Conservation (phyloP, 768 basidiomycete species). For the Hygrophorus pudorinus region DNA sequence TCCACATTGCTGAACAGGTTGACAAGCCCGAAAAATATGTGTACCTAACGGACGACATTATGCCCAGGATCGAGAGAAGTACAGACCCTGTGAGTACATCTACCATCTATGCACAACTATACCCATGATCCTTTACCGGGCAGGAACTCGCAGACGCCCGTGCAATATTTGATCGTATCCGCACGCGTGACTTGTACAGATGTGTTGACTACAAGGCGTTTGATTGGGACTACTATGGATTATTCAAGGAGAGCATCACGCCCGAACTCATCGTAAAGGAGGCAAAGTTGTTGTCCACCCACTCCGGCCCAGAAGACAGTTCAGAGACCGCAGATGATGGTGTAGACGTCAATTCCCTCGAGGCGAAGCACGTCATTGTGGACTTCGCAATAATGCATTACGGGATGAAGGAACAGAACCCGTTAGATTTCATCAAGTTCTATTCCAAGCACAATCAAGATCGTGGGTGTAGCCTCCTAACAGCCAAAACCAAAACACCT, state of each 20-base stretch:
- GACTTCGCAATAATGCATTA: slow-evolving; percentile 61
- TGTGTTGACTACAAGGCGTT: slow-evolving; percentile 55
- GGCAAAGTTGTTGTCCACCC: slow-evolving; percentile 18
- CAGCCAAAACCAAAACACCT: background rate
- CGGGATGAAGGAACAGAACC: slow-evolving; percentile 64
- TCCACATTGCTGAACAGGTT: slow-evolving; percentile 51
- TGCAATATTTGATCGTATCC: slow-evolving; percentile 52
- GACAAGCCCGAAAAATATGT: slow-evolving; percentile 50
- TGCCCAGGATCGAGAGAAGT: slow-evolving; percentile 47
- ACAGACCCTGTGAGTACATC: slow-evolving; percentile 30
- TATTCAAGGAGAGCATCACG: slow-evolving; percentile 31
- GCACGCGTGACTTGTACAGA: slow-evolving; percentile 55
- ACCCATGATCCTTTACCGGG: slow-evolving; percentile 1
- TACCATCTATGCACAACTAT: background rate
- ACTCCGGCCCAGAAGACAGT: slow-evolving; percentile 13
- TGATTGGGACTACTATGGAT: slow-evolving; percentile 26
- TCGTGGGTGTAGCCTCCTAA: slow-evolving; percentile 25
- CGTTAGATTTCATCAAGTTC: slow-evolving; percentile 59
- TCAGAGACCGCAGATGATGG: slow-evolving; percentile 9
- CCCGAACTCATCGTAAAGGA: slow-evolving; percentile 32
- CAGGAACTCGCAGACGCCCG: slow-evolving; percentile 55
- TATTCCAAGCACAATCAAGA: slow-evolving; percentile 58
- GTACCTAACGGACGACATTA: slow-evolving; percentile 59
- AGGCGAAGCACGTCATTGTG: slow-evolving; percentile 48
- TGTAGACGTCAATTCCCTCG: slow-evolving; percentile 24